Percentiles rank a stretch among this genome's conserved stretches.
These are phyloP conservation scores for Trichoderma atroviride DNA, from an alignment of 2,329 filamentous ascomycete species.

Conservation along the genomic window DNA sequence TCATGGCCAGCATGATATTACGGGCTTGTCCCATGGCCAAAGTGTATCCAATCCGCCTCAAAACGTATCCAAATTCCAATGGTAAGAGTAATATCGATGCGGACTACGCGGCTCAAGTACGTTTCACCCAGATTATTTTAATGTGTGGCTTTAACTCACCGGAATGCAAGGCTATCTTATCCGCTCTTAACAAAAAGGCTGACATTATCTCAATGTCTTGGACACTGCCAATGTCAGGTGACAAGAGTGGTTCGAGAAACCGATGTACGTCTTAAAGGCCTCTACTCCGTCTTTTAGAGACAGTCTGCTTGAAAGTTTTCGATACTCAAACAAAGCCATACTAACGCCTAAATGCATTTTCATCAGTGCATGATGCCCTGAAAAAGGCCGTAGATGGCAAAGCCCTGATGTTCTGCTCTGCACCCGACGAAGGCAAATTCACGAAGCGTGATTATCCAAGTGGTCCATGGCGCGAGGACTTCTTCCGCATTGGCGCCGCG, in stretches of 20 bases:
- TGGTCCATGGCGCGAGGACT: background rate
- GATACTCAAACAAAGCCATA: too few species aligned
- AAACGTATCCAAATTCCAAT: constrained; percentile 10
- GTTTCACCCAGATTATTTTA: too few species aligned
- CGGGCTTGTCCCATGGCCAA: constrained; percentile 34
- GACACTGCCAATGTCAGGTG: background rate
- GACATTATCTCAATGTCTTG: background rate
- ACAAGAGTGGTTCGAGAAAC: background rate
- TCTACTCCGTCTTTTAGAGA: too few species aligned
- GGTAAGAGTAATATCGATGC: background rate
- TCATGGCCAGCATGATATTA: constrained; percentile 34
- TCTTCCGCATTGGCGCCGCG: background rate
- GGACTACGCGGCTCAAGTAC: background rate
- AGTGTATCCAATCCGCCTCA: constrained; percentile 33
- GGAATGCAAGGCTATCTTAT: background rate
- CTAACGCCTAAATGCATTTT: background rate
- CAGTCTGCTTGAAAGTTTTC: too few species aligned
- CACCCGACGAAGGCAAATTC: background rate
- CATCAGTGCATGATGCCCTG: background rate
- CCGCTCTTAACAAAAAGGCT: background rate
- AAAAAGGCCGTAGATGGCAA: background rate
- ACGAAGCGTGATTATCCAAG: background rate
- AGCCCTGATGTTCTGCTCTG: background rate
- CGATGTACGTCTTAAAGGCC: background rate
- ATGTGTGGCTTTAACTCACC: too few species aligned